phyloP scores from a whole-genome alignment of 129 eudicot species.

The Tagetes patula region DNA sequence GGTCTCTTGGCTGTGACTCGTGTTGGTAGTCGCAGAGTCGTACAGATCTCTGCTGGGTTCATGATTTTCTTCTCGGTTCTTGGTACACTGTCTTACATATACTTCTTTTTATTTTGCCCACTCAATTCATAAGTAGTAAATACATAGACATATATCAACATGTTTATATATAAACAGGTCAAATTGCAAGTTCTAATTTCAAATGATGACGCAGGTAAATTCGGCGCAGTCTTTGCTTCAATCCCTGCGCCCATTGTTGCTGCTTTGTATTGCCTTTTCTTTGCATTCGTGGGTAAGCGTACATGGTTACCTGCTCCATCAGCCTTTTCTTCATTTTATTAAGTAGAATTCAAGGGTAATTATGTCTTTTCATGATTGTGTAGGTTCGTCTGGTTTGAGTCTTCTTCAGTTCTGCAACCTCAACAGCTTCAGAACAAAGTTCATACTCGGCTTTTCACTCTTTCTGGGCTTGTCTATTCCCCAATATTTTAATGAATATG shows the following conservation, averaged over 20 bases:
- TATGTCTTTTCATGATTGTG: constrained; percentile 22
- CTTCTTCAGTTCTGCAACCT: constrained; percentile 80
- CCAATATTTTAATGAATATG: constrained; percentile 71
- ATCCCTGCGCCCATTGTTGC: constrained; percentile 60
- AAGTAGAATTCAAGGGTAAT: background rate
- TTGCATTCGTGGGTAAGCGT: constrained; percentile 56
- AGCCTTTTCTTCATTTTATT: background rate
- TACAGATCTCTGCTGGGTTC: constrained; percentile 72
- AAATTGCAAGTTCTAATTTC: background rate
- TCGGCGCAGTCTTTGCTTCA: constrained; percentile 61
- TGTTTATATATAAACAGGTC: background rate
- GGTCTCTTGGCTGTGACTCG: constrained; percentile 78
- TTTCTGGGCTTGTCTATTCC: constrained; percentile 68
- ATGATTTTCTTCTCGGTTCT: constrained; percentile 74
- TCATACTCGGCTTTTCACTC: constrained; percentile 64
- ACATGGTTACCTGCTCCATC: background rate
- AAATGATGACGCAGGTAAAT: constrained; percentile 42
- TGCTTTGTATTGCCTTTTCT: constrained; percentile 59
- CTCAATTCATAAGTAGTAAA: background rate
- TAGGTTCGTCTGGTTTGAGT: constrained; percentile 69
- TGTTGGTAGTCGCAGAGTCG: constrained; percentile 78
- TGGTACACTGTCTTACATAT: constrained; percentile 31
- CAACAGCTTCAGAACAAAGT: constrained; percentile 72
- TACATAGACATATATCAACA: background rate
- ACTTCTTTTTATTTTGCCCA: background rate